Evolutionary conservation across 768 basidiomycete species (phyloP).

Genomic region (Cystobasidium onofrii): DNA sequence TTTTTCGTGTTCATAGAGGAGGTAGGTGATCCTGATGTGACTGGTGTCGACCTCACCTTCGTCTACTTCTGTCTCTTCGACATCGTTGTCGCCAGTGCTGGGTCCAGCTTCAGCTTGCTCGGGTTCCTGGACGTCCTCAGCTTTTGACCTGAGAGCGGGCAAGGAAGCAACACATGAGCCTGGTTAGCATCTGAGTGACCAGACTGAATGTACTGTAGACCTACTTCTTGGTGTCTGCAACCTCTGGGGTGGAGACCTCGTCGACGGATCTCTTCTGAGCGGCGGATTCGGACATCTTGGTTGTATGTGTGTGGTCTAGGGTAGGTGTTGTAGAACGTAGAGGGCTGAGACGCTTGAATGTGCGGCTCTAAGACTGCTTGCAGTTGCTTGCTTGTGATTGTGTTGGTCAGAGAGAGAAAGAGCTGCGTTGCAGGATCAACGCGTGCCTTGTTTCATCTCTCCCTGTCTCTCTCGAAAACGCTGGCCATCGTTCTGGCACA

Average conservation of each 20-base stretch:
- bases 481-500: no score
- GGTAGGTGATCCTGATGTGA: background rate
- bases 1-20: background rate
- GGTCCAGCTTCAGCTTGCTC: slow-evolving; percentile 27
- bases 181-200: background rate
- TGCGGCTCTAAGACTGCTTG: no score
- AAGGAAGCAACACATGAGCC: background rate
- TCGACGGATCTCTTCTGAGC: slow-evolving; percentile 29
- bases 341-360: no score
- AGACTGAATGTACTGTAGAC: background rate
- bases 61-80: slow-evolving; percentile 24
- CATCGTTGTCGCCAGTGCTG: slow-evolving; percentile 24
- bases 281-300: slow-evolving; percentile 31
- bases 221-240: slow-evolving; percentile 26
- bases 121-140: slow-evolving; percentile 16
- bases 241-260: slow-evolving; percentile 25
- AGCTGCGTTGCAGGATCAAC: background rate
- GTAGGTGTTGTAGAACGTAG: background rate
- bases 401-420: background rate
- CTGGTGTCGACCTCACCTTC: slow-evolving; percentile 7
- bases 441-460: background rate
- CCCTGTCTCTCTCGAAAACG: no score
- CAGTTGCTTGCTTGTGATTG: background rate
- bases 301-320: no score
- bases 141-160: slow-evolving; percentile 2